Evolutionary conservation across 495 filamentous ascomycete genomes (phyloP).

Genomic region (Penicillium waksmanii): DNA sequence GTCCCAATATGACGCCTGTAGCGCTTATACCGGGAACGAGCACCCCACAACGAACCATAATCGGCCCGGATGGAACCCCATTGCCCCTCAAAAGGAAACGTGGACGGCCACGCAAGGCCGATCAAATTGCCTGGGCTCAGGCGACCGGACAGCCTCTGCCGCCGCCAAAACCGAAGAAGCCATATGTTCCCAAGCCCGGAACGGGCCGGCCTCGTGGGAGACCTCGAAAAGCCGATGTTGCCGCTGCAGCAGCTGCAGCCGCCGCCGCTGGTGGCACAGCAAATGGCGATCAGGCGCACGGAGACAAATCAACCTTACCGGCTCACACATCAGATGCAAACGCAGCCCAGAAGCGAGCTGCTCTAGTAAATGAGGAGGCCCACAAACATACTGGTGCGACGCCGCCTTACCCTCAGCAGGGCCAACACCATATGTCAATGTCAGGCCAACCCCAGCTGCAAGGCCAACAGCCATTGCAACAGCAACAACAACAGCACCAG

Average conservation of each 20-base stretch:
- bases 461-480: background rate
- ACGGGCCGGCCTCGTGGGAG: constrained; percentile 45
- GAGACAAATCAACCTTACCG: constrained; percentile 4
- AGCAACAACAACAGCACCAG: constrained; percentile 5
- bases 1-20: constrained; percentile 26
- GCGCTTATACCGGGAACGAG: constrained; percentile 12
- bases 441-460: constrained; percentile 8
- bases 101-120: constrained; percentile 46
- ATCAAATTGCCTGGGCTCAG: constrained; percentile 34
- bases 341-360: constrained; percentile 30
- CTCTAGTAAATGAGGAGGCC: constrained; percentile 34
- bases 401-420: constrained; percentile 28
- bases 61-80: constrained; percentile 39
- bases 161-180: constrained; percentile 33
- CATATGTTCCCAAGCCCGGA: constrained; percentile 25
- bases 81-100: constrained; percentile 42
- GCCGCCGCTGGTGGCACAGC: constrained; percentile 20
- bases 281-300: constrained; percentile 11
- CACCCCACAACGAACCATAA: constrained; percentile 24
- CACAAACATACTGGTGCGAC: constrained; percentile 40
- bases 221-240: constrained; percentile 45
- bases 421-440: constrained; percentile 7
- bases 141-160: constrained; percentile 33
- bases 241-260: constrained; percentile 36
- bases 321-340: constrained; percentile 27